Conservation (phyloP, 129 eudicot species). For the Saussurea involucrata region DNA sequence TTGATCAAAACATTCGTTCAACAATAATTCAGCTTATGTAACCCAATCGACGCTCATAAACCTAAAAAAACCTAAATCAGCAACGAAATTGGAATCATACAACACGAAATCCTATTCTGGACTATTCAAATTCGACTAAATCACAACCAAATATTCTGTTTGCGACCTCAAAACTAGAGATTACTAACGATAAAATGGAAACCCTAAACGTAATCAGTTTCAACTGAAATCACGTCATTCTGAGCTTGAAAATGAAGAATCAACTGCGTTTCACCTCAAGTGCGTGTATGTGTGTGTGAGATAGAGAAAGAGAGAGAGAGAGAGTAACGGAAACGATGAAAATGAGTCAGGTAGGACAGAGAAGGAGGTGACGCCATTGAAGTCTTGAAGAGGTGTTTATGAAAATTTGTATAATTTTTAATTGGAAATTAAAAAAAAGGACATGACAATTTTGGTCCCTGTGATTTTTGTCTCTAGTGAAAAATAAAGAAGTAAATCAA, state of each 20-base stretch:
- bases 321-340: background rate
- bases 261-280: conserved; percentile 11
- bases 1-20: conserved; percentile 35
- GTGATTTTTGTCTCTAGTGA: too few relatives aligned
- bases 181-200: background rate
- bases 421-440: too few relatives aligned
- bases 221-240: conserved; percentile 5
- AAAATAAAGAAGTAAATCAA: too few relatives aligned
- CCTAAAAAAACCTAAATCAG: conserved; percentile 13
- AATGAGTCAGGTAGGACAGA: background rate
- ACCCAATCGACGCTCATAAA: conserved; percentile 4
- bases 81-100: background rate
- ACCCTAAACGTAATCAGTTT: background rate
- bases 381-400: background rate
- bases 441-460: too few relatives aligned
- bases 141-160: background rate
- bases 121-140: background rate
- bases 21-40: background rate
- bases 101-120: background rate
- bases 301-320: background rate
- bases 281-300: conserved; percentile 7
- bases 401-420: too few relatives aligned
- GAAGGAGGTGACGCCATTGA: conserved; percentile 23
- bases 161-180: background rate
- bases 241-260: conserved; percentile 1